Conservation (phyloP, 164 flowering plant species). For the Kalanchoe fedtschenkoi region DNA sequence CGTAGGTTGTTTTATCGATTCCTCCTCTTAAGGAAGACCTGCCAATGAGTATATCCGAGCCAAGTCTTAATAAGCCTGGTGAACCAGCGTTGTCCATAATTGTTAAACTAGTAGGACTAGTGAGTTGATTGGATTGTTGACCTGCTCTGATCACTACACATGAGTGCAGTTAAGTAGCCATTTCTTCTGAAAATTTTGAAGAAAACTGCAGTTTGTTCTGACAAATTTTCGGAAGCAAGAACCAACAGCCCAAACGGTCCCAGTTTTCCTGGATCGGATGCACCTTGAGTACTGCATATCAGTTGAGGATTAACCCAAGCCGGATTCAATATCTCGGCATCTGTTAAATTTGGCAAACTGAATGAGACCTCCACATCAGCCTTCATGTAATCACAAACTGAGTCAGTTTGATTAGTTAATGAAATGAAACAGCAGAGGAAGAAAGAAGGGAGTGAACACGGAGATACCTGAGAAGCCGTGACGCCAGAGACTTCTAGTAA, state of each 20-base stretch:
- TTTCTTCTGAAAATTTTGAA: constrained; percentile 40
- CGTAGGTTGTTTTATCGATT: constrained; percentile 31
- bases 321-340: constrained; percentile 32
- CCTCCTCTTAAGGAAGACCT: constrained; percentile 31
- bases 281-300: constrained; percentile 30
- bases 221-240: constrained; percentile 37
- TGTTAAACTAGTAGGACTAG: not conserved
- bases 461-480: constrained; percentile 32
- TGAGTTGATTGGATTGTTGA: not conserved
- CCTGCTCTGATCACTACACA: constrained; percentile 75
- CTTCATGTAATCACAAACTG: constrained; percentile 7
- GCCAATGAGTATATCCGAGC: not conserved
- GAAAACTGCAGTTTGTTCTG: constrained; percentile 52
- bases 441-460: too few species aligned
- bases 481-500: constrained; percentile 22
- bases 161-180: constrained; percentile 30
- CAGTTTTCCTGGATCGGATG: constrained; percentile 25
- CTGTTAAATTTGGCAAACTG: constrained; percentile 14
- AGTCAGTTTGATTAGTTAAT: not conserved
- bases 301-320: constrained; percentile 35
- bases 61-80: not conserved
- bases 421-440: not conserved
- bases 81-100: not conserved
- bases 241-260: constrained; percentile 59
- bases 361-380: constrained; percentile 48